phyloP scores from a whole-genome alignment of 257 asterid genomes.

The Solanum okadae region DNA sequence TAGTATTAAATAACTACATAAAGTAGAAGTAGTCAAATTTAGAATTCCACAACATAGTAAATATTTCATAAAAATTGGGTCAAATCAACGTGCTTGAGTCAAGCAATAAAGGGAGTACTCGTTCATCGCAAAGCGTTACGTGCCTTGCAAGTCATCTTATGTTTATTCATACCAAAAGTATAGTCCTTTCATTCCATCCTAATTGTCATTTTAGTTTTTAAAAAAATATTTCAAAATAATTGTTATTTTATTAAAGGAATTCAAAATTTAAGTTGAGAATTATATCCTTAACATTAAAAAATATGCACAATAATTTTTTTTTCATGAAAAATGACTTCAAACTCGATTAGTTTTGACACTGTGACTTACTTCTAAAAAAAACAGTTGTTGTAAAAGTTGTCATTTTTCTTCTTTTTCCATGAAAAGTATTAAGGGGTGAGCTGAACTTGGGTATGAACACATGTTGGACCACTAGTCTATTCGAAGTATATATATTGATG shows the following conservation, averaged over 20 bases:
- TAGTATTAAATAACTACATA: too few relatives aligned
- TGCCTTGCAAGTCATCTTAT: not conserved
- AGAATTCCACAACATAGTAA: not conserved
- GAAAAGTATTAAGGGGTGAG: not conserved
- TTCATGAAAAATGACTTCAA: too few relatives aligned
- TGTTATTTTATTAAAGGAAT: not conserved
- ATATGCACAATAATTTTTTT: not conserved
- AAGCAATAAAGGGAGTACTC: not conserved
- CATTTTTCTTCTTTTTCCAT: not conserved
- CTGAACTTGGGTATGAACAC: not conserved
- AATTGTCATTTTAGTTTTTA: not conserved
- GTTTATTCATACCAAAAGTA: not conserved
- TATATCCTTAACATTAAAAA: not conserved
- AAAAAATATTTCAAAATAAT: too few relatives aligned
- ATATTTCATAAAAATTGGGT: too few relatives aligned
- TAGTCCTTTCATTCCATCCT: not conserved
- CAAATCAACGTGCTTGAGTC: not conserved
- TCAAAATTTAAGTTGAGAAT: not conserved
- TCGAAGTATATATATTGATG: not conserved
- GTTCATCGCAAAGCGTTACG: not conserved
- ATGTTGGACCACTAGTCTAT: not conserved
- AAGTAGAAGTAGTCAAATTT: not conserved
- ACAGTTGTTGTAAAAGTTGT: not conserved
- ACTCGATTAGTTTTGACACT: not conserved
- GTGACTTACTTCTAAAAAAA: not conserved